phyloP scores from a whole-genome alignment of 2,329 filamentous ascomycete genomes.

The Ramularia endophylla region DNA sequence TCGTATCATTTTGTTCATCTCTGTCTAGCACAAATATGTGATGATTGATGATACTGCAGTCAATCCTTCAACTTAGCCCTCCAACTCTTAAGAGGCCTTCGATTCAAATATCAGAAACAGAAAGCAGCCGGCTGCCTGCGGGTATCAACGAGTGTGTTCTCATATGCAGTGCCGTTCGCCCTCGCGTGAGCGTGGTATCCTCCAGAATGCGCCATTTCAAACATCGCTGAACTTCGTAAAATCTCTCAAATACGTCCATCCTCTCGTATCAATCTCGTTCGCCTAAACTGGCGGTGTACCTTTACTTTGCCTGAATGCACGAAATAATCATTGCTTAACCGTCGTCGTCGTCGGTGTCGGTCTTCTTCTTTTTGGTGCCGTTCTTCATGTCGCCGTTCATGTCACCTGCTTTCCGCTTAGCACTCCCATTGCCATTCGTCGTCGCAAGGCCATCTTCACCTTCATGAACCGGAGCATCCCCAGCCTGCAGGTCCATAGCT shows the following conservation, averaged over 20 bases:
- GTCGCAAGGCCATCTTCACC: constrained; percentile 25
- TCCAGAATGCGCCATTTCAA: too few species aligned
- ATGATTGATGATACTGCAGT: neutral
- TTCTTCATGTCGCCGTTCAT: constrained; percentile 22
- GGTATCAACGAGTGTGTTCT: constrained; percentile 2
- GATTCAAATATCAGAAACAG: too few species aligned
- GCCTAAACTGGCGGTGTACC: neutral
- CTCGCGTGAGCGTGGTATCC: too few species aligned
- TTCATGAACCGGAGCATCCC: constrained; percentile 40
- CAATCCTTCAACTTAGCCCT: too few species aligned
- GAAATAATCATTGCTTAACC: too few species aligned
- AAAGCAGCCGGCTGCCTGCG: neutral
- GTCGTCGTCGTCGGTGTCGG: constrained; percentile 37
- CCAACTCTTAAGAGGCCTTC: too few species aligned
- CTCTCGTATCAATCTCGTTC: neutral
- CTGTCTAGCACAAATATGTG: neutral
- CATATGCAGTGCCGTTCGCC: neutral
- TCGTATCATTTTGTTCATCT: too few species aligned
- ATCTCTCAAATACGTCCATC: neutral
- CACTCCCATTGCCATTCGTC: constrained; percentile 23
- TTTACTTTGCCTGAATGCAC: too few species aligned
- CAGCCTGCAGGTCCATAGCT: constrained; percentile 63
- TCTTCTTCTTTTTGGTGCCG: constrained; percentile 25
- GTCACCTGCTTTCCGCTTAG: constrained; percentile 49
- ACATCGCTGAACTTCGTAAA: neutral